A percentile compares a stretch with the other conserved stretches of the same genome.
These are phyloP conservation scores for Botrytis aclada DNA, from an alignment of 2,329 filamentous ascomycete species.

Conservation along the genomic window DNA sequence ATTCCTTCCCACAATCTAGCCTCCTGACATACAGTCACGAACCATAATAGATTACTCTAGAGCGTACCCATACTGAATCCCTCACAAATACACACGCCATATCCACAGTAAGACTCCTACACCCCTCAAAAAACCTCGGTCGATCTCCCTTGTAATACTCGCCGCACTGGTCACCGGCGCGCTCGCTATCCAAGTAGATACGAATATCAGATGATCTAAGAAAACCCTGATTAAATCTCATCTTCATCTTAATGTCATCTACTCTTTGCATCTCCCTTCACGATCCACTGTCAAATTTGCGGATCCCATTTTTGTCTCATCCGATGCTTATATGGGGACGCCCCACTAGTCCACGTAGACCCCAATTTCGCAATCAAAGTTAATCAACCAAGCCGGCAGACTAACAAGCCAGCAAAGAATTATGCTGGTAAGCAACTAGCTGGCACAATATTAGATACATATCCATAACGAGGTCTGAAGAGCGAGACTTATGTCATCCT, in stretches of 20 bases:
- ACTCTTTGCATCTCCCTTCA: background rate
- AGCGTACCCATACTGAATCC: background rate
- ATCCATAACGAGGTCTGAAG: background rate
- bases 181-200: background rate
- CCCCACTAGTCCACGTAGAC: background rate
- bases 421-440: background rate
- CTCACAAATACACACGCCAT: background rate
- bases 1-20: background rate
- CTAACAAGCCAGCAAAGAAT: background rate
- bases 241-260: background rate
- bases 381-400: background rate
- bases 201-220: background rate
- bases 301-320: background rate
- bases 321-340: background rate
- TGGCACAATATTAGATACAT: background rate
- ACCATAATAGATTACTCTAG: background rate
- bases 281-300: background rate
- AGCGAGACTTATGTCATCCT: background rate
- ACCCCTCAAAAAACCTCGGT: background rate
- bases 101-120: background rate
- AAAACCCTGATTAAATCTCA: background rate
- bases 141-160: background rate
- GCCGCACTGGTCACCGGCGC: background rate
- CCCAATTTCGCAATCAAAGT: background rate
- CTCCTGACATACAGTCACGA: background rate